Conservation (phyloP, 768 basidiomycete genomes). For the Serendipita indica region DNA sequence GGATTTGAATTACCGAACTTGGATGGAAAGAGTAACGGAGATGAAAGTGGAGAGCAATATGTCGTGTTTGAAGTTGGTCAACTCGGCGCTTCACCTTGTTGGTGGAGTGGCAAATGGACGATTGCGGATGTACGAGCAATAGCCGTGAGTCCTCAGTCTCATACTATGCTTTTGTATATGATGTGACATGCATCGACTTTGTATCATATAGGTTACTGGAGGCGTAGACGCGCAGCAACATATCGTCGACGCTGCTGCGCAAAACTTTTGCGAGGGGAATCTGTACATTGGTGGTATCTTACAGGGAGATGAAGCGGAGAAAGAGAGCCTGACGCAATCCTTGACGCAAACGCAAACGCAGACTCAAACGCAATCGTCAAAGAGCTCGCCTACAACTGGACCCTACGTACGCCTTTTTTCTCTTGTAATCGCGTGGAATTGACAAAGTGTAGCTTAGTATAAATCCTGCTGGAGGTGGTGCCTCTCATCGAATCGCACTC, state of each 20-base stretch:
- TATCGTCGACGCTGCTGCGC: neutral
- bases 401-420: no score
- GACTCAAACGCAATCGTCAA: neutral
- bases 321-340: no score
- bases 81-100: neutral
- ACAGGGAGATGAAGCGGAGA: no score
- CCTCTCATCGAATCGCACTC: no score
- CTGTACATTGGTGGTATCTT: neutral
- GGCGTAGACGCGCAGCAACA: neutral
- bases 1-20: neutral
- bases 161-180: neutral
- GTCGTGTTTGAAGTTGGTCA: constrained; percentile 2
- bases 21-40: neutral
- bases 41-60: neutral
- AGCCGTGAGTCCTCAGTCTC: neutral
- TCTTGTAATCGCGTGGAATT: no score
- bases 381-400: neutral
- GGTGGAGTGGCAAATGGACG: constrained; percentile 3
- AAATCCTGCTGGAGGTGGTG: no score
- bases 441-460: no score
- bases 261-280: neutral
- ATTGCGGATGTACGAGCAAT: neutral
- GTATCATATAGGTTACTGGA: neutral
- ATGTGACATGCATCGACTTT: neutral
- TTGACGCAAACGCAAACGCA: neutral